Evolutionary conservation across 352 stramenopile species (phyloP), one percentile per base, ranked within the genome.

Genomic region (Pythium chondricola): DNA sequence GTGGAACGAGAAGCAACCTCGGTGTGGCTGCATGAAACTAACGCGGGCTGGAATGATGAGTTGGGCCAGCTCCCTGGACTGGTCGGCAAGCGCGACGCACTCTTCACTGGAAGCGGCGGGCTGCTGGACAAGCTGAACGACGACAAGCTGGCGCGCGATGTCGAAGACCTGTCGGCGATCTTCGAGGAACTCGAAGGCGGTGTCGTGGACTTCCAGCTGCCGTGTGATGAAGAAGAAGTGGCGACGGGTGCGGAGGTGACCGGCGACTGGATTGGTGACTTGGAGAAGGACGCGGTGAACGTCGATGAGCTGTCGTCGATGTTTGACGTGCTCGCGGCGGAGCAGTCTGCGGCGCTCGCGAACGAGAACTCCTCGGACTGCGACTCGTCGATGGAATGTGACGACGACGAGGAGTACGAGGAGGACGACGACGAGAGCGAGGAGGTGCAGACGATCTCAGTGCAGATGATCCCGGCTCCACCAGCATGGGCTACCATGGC

Each of bases 121-220:
- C 48, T 87, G 38, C 62, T 86, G 41, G 73, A 83, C 39, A 89
- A 89, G 58, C 52, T 75, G 43, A 77, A 80, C 44, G 75, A 87
- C 30, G 71, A 72, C 61, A 87, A 86, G 56, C 52, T 87, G 47
- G 78, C 74, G 47, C 74, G 72, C 46, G 75, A 89, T 22, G 75
- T 89, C 36, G 78, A 89, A 54, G 78, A 89, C 46, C 56, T 87
- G 51, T 80, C 78, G 56, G 58, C 69, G 24, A 85, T 85, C 39
- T 89, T 89, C 36, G 73, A 89, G 38, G 75, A 77, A 26, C 60
- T 89, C 40, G 78, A 71, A 48, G 71, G 80, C 21, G 52, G 52
- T 31, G 66, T 71, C 20, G 58, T 56, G 25, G 67, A 89, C 37
- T 80, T 87, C 24, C 43, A 56, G 36, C 67, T 89, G 32, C 74